These are phyloP conservation scores for Pythium vanterpoolii DNA, from an alignment of 352 stramenopile genomes.

Conservation along the genomic window DNA sequence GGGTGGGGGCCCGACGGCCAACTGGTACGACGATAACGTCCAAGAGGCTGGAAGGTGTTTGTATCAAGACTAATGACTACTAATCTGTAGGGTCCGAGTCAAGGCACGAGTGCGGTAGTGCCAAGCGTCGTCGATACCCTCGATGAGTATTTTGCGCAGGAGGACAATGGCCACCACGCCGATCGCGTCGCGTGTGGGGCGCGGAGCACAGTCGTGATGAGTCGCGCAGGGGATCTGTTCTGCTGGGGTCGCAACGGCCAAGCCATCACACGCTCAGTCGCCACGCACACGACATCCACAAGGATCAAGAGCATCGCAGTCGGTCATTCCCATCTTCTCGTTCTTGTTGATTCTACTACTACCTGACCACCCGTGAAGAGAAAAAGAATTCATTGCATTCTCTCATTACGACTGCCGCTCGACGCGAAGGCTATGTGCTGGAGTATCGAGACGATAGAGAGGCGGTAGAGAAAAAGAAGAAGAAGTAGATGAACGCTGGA, in stretches of 20 bases:
- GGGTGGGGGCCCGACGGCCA: slow-evolving; percentile 72
- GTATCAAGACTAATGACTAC: not conserved
- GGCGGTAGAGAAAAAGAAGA: too few relatives aligned
- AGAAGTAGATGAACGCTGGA: slow-evolving; percentile 1
- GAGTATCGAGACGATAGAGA: not conserved
- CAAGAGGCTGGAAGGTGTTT: not conserved
- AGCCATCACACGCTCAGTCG: not conserved
- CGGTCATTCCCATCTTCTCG: slow-evolving; percentile 11
- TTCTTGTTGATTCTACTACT: not conserved
- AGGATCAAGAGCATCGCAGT: not conserved
- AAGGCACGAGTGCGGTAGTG: slow-evolving; percentile 28
- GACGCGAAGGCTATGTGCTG: slow-evolving; percentile 6
- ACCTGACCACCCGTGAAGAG: not conserved
- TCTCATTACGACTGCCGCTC: slow-evolving; percentile 2
- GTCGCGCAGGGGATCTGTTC: slow-evolving; percentile 38
- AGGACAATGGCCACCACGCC: slow-evolving; percentile 28
- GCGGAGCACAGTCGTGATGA: slow-evolving; percentile 48
- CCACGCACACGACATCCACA: not conserved
- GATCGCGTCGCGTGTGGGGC: slow-evolving; percentile 43
- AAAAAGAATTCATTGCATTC: not conserved
- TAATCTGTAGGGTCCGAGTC: slow-evolving; percentile 9
- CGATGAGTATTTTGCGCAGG: slow-evolving; percentile 21
- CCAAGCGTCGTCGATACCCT: slow-evolving; percentile 44
- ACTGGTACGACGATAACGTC: slow-evolving; percentile 34
- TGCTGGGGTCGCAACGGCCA: slow-evolving; percentile 40